Evolutionary conservation across 1,284 basidiomycete species (phyloP), one percentile per base, ranked within the genome.

Genomic region (Volvariella volvacea): DNA sequence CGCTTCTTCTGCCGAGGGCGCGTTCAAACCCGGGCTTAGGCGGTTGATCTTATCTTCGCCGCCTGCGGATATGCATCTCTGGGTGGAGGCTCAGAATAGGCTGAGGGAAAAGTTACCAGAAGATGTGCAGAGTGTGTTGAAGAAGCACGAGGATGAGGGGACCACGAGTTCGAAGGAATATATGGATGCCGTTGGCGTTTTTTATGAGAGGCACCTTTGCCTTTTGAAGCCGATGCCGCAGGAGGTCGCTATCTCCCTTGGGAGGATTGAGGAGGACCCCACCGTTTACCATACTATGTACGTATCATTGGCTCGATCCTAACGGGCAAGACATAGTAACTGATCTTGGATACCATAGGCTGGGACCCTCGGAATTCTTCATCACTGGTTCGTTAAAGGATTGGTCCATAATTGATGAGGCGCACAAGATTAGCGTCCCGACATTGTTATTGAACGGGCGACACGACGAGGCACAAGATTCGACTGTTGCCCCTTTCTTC

Each of bases 381-480:
- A 36, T 36, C 15, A 36, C 34, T 15, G 34, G 34, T 4, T 36
- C 34, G 19, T 57, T 80, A 39, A 76, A 70, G 52, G 58, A 59
- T 3, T 81, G 75, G 76, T 62, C 61, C 8, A 61, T 76, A 33
- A 54, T 73, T 9, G 58, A 68, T n/a, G 60, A 70, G 3, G 46
- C 73, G 16, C 62, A 68, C 52, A 67, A 65, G 41, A 74, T 80
- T 50, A 55, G 52, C 2, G 66, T 64, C 2, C 65, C 74, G 2
- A 77, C 74, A 1, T 56, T 80, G 15, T 48, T 82, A 19, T 56
- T 72, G 34, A 81, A 77, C 42, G 73, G 74, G 4, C 61, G 56
- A 12, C 66, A 70, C 42, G 78, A 80, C 46, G 69, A 74, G 52
- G 73, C 69, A 6, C 66, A 69, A 31, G 76, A 79, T 51, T 53